Percentiles rank a stretch among this genome's conserved stretches.
Conservation (phyloP, 805 yeast genomes). For the Candida patagonica region DNA sequence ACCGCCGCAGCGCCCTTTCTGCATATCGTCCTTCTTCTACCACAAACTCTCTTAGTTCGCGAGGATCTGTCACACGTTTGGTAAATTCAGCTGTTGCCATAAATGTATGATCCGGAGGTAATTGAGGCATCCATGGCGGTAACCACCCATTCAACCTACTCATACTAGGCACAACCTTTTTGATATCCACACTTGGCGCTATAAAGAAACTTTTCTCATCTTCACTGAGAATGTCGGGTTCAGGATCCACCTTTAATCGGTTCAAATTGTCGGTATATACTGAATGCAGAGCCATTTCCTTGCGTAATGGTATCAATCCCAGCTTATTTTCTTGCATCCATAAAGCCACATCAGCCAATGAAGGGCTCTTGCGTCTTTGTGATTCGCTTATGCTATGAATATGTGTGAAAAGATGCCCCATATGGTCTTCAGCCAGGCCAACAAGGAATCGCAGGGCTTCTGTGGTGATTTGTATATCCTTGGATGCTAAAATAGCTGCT, state of each 20-base stretch:
- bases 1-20: conserved; percentile 62
- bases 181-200: conserved; percentile 41
- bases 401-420: conserved; percentile 20
- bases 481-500: conserved; percentile 20
- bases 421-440: conserved; percentile 25
- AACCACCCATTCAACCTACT: conserved; percentile 37
- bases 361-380: conserved; percentile 29
- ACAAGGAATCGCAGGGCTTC: conserved; percentile 24
- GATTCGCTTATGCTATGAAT: conserved; percentile 22
- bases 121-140: conserved; percentile 72
- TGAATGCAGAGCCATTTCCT: conserved; percentile 19
- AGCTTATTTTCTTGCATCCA: conserved; percentile 24
- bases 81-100: conserved; percentile 64
- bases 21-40: conserved; percentile 77
- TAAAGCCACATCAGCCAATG: conserved; percentile 26
- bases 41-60: conserved; percentile 56
- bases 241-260: conserved; percentile 21
- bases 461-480: conserved; percentile 12
- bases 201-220: conserved; percentile 47
- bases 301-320: conserved; percentile 24
- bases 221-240: conserved; percentile 28
- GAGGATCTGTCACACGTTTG: conserved; percentile 57
- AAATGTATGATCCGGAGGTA: conserved; percentile 93
- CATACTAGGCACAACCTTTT: conserved; percentile 47
- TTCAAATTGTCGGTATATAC: conserved; percentile 20